Evolutionary conservation across 345 rosid species (phyloP).

Genomic region (Gossypium bickii): DNA sequence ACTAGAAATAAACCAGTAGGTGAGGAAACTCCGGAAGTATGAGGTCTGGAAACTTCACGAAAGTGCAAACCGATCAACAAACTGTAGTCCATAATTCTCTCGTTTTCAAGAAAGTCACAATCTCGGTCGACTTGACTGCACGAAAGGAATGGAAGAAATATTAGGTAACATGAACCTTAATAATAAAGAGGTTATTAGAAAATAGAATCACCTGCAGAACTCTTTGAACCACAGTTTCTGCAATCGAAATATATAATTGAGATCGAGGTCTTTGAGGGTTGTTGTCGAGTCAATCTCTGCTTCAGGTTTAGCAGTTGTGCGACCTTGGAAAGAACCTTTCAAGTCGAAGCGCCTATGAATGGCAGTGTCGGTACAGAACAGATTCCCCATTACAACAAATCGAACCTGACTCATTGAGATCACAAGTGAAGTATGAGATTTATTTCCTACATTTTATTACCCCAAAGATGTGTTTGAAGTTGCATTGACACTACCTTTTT

Average conservation of each 20-base stretch:
- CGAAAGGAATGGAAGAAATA: background rate
- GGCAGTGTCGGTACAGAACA: constrained; percentile 65
- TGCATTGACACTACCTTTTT: constrained; percentile 57
- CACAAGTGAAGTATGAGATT: constrained; percentile 11
- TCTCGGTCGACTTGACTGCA: constrained; percentile 95
- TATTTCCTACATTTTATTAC: constrained; percentile 5
- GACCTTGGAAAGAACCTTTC: constrained; percentile 98
- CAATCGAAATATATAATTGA: constrained; percentile 66
- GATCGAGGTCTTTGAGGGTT: constrained; percentile 96
- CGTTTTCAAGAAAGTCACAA: constrained; percentile 90
- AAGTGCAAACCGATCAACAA: constrained; percentile 88
- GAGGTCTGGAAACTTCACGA: constrained; percentile 48
- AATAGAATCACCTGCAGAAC: constrained; percentile 63
- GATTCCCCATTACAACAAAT: constrained; percentile 92
- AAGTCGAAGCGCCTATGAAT: constrained; percentile 91
- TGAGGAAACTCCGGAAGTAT: constrained; percentile 46
- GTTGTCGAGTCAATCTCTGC: constrained; percentile 82
- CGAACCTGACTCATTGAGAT: constrained; percentile 52
- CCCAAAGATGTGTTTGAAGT: background rate
- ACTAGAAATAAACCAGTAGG: constrained; percentile 52
- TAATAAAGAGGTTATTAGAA: background rate
- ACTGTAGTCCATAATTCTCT: constrained; percentile 97
- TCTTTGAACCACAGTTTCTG: constrained; percentile 82
- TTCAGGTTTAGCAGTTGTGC: constrained; percentile 73
- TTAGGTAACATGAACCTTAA: background rate